Conservation (phyloP, 108 stramenopile species). For the Fistulifera solaris region DNA sequence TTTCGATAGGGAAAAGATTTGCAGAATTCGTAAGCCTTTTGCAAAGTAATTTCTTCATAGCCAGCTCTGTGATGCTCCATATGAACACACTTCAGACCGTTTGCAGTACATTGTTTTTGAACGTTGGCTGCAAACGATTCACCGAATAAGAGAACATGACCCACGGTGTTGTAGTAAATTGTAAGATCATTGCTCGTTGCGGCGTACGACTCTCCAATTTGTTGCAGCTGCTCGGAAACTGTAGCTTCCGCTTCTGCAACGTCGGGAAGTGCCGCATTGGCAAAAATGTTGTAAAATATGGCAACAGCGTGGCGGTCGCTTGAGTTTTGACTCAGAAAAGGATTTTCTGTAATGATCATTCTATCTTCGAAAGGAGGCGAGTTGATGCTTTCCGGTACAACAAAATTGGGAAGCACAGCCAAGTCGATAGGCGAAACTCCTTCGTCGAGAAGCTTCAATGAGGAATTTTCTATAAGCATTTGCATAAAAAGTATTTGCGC, state of each 20-base stretch:
- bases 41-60: constrained; percentile 7
- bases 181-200: neutral
- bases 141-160: neutral
- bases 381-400: no score
- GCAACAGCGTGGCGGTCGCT: neutral
- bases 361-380: no score
- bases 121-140: neutral
- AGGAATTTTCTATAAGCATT: no score
- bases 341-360: no score
- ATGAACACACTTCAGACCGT: neutral
- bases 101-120: neutral
- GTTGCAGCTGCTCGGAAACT: neutral
- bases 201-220: neutral
- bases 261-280: neutral
- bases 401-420: no score
- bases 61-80: constrained; percentile 3
- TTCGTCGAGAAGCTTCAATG: no score
- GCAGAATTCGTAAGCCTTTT: constrained; percentile 4
- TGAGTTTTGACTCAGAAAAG: no score
- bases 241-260: neutral
- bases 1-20: neutral
- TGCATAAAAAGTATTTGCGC: no score
- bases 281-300: constrained; percentile 3
- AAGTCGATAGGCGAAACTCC: no score
- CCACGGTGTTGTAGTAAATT: constrained; percentile 6